Conservation (phyloP, 2,329 filamentous ascomycete genomes). For the Fusarium sp. region DNA sequence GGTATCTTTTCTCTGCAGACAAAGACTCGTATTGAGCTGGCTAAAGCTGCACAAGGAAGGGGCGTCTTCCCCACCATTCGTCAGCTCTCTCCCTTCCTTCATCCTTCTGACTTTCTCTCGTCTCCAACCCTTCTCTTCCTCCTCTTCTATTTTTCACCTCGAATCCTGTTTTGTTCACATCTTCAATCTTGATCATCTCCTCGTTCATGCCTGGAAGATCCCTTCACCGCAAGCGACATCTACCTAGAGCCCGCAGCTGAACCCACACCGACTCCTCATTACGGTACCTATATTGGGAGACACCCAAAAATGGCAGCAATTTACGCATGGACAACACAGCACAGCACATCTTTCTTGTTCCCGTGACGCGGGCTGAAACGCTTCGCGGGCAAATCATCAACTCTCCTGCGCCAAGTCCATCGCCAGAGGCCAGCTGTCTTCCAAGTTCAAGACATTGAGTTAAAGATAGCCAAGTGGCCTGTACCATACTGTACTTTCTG, state of each 20-base stretch:
- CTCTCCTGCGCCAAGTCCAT: neutral
- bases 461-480: constrained; percentile 29
- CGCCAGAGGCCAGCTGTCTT: constrained; percentile 9
- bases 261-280: constrained; percentile 3
- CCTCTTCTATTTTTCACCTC: neutral
- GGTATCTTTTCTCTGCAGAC: neutral
- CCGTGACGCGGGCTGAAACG: constrained; percentile 31
- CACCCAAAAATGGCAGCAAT: constrained; percentile 1
- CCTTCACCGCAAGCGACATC: neutral
- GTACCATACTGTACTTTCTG: constrained; percentile 13
- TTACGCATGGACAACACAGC: constrained; percentile 16
- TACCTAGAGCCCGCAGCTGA: neutral
- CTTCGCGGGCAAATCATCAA: neutral
- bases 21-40: constrained; percentile 4
- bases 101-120: neutral
- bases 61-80: constrained; percentile 18
- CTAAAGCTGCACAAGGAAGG: constrained; percentile 14
- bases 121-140: neutral
- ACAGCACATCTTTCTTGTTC: constrained; percentile 2
- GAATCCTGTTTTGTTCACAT: neutral
- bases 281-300: constrained; percentile 15
- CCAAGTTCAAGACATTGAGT: constrained; percentile 13
- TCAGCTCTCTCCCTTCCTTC: constrained; percentile 14
- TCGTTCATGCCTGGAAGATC: neutral
- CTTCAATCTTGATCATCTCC: neutral